A percentile compares a stretch with the other conserved stretches of the same genome.
phyloP scores from a whole-genome alignment of 1,284 basidiomycete species.

The Megacollybia platyphylla region DNA sequence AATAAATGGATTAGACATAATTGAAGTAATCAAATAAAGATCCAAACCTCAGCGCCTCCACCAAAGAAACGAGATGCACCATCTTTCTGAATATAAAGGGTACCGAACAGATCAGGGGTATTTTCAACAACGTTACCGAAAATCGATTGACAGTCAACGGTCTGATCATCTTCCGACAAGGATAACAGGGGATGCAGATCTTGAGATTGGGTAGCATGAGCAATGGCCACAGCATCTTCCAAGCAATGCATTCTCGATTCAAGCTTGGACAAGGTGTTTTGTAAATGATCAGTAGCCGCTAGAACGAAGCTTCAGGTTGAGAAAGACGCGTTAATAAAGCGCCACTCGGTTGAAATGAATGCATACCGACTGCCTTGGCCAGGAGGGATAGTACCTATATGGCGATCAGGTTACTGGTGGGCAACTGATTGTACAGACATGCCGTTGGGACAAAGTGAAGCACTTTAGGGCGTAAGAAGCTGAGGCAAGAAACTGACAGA shows the following conservation, averaged over 20 bases:
- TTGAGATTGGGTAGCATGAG: conserved; percentile 19
- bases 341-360: background rate
- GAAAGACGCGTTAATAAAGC: conserved; percentile 1
- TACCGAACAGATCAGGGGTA: conserved; percentile 12
- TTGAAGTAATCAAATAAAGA: conserved; percentile 1
- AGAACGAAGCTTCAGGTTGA: conserved; percentile 25
- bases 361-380: conserved; percentile 33
- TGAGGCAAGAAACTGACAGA: conserved; percentile 12
- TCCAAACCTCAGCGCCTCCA: conserved; percentile 26
- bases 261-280: conserved; percentile 24
- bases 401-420: background rate
- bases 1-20: conserved; percentile 3
- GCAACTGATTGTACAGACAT: conserved; percentile 4
- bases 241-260: conserved; percentile 33
- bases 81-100: conserved; percentile 21
- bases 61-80: conserved; percentile 28
- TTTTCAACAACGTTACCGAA: conserved; percentile 12
- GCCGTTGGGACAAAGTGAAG: conserved; percentile 24
- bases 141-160: conserved; percentile 14
- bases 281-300: conserved; percentile 35
- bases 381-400: conserved; percentile 31
- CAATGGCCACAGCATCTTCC: conserved; percentile 37
- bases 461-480: no score
- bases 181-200: conserved; percentile 24
- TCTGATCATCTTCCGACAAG: conserved; percentile 10